Percentiles rank a stretch among this genome's conserved stretches.
phyloP scores from a whole-genome alignment of 192 early-diverging fungal species.

The Rhizophagus clarus region DNA sequence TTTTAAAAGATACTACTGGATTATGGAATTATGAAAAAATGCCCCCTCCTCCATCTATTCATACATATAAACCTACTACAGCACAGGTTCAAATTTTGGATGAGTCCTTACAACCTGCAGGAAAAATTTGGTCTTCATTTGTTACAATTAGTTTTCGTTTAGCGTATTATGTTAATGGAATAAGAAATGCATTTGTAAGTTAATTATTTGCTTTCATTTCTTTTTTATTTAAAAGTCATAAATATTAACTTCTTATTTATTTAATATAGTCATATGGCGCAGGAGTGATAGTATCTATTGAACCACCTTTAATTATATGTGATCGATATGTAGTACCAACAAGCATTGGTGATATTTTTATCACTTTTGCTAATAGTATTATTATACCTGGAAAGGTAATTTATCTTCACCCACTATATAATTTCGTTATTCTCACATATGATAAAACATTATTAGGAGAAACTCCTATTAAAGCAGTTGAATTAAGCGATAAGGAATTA shows the following conservation, averaged over 20 bases:
- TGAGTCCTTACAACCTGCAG: conserved; percentile 66
- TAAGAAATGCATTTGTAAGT: conserved; percentile 58
- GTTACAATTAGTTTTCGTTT: conserved; percentile 79
- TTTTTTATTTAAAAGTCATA: no score
- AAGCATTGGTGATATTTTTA: conserved; percentile 73
- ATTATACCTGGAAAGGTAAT: conserved; percentile 82
- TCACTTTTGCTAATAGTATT: conserved; percentile 87
- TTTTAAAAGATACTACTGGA: conserved; percentile 54
- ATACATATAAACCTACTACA: conserved; percentile 56
- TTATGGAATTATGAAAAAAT: conserved; percentile 78
- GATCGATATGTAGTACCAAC: conserved; percentile 81
- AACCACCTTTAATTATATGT: conserved; percentile 79
- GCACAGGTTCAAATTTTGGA: conserved; percentile 76
- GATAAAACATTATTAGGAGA: conserved; percentile 72
- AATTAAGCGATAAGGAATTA: conserved; percentile 58
- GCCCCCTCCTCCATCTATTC: conserved; percentile 59
- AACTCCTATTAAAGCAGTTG: conserved; percentile 67
- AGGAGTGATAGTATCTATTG: conserved; percentile 78
- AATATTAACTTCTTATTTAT: no score
- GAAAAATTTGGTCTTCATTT: conserved; percentile 77
- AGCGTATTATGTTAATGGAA: conserved; percentile 76
- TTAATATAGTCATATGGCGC: conserved; percentile 54
- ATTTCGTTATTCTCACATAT: conserved; percentile 84
- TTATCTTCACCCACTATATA: conserved; percentile 87
- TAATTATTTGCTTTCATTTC: background rate